Base-by-base conservation (phyloP, 2,329 filamentous ascomycete genomes). In the Esteya vermicola region DNA sequence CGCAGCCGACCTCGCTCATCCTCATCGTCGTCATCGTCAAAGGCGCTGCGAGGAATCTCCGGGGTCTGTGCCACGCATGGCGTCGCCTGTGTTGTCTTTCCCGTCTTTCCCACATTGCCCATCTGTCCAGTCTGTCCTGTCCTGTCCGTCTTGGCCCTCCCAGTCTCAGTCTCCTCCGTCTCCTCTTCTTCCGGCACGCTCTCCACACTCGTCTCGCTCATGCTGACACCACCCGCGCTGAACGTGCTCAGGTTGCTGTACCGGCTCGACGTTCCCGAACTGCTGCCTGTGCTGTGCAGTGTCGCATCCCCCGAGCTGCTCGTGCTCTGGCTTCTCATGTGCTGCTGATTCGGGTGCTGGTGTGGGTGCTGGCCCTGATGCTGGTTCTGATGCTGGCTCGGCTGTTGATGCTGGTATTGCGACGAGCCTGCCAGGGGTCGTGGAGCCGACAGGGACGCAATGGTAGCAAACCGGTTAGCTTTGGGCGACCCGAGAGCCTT, bases 271-370 rank as follows among this genome's bases (percentile, higher is more conserved):
- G 39, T 37, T 9, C 36, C 38, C 14, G 38, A 39, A 25, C 38
- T 33, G 27, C 26, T 36, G 21, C 16, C 27, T 18, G 30, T 25
- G 23, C 38, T 40, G 19, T 33, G 32, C 39, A 31, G n/a, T 14
- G 34, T 41, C 22, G 39, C 42, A 32, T 44, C 46, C 37, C 38
- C 36, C 21, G 35, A 37, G 13, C 43, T 46, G 32, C 43, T 36
- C 31, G 18, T 47, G 39, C 47, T 48, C 45, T 43, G 39, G 37
- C 21, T 43, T 26, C 47, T 45, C 21, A 32, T 39, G 33, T 48
- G 47, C 13, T 33, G 33, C 13, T 40, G 19, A 18, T 32, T 21
- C 6, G 20, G 27, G 9, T 32, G 27, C 6, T 23, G 26, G 20
- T 32, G 33, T 31, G 28, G 28, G 28, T 16, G 28, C 28, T 16